Base-by-base conservation (phyloP, 2,329 filamentous ascomycete genomes). In the Pyrenophora graminea region DNA sequence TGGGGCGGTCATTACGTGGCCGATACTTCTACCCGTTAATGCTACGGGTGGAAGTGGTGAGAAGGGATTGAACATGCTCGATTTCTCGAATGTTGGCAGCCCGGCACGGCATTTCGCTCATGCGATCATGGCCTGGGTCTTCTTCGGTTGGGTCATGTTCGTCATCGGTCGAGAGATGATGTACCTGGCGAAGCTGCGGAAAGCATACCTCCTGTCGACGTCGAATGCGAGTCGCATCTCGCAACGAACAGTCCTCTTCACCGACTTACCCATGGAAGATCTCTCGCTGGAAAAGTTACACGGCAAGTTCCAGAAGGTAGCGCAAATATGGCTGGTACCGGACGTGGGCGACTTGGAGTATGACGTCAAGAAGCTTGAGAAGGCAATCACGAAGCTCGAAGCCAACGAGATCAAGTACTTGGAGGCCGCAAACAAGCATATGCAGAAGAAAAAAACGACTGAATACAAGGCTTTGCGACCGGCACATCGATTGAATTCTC, bases 401-500 rank as follows among this genome's bases (percentile, higher is more conserved):
- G 62, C 64, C 17, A 76, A 70, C 8, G 75, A 80, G 53, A 71
- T 77, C 39, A 74, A 78, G 56, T 64, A 78, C 17, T 27, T 48
- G 19, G 9, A 30, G 23, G 39, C 34, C n/a, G 39, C 31, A 2
- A 52, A 33, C 6, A 48, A 43, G 32, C 49, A 43, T 10, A 33
- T 43, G 30, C 30, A 31, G 27, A 48, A 48, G 39, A 48, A 48
- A 13, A 69, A 39, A 70, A 89, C 50, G 91, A 93, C 73, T 79
- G 82, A n/a, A 85, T 89, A 47, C 51, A 91, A 91, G 76, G 80
- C 81, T 60, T 61, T 74, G n/a, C 67, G 73, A 23, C 73, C 73
- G 2, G 74, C 72, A 3, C 71, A 76, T 54, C 66, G 62, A 36
- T 66, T 74, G 43, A 74, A 74, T 48, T 67, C 70, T 47, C 61